Conservation (phyloP, 768 basidiomycete genomes). For the Phaffia tasmanica region DNA sequence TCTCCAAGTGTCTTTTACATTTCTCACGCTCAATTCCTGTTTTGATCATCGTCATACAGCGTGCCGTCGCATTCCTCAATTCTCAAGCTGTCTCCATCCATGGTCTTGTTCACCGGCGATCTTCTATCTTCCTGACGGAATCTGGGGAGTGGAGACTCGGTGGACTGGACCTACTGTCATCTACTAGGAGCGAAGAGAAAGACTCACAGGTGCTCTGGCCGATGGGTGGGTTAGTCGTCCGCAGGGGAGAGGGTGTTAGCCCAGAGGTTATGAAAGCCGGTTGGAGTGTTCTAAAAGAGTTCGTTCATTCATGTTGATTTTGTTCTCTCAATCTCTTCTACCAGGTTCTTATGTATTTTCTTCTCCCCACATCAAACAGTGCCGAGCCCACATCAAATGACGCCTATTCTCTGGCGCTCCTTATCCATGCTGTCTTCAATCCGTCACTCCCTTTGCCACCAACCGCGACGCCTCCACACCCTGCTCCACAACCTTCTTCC, state of each 20-base stretch:
- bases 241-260: conserved; percentile 51
- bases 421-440: conserved; percentile 80
- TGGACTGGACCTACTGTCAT: conserved; percentile 83
- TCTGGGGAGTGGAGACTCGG: conserved; percentile 96
- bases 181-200: conserved; percentile 50
- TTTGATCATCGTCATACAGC: conserved; percentile 41
- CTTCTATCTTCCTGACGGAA: conserved; percentile 76
- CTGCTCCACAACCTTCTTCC: conserved; percentile 62
- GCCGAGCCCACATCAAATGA: conserved; percentile 58
- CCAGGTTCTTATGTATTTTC: not conserved
- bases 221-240: conserved; percentile 52
- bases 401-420: conserved; percentile 74
- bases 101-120: conserved; percentile 55
- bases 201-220: conserved; percentile 56
- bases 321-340: not conserved
- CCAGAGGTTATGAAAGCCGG: conserved; percentile 84
- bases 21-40: not conserved
- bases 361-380: conserved; percentile 31
- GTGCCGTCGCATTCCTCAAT: conserved; percentile 82
- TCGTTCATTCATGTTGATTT: conserved; percentile 29
- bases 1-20: not conserved
- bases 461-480: conserved; percentile 59
- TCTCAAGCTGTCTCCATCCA: conserved; percentile 71
- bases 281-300: conserved; percentile 77
- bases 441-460: conserved; percentile 55